Evolutionary conservation across 2,329 filamentous ascomycete genomes (phyloP).

Genomic region (Dryadomyces sulphureus): DNA sequence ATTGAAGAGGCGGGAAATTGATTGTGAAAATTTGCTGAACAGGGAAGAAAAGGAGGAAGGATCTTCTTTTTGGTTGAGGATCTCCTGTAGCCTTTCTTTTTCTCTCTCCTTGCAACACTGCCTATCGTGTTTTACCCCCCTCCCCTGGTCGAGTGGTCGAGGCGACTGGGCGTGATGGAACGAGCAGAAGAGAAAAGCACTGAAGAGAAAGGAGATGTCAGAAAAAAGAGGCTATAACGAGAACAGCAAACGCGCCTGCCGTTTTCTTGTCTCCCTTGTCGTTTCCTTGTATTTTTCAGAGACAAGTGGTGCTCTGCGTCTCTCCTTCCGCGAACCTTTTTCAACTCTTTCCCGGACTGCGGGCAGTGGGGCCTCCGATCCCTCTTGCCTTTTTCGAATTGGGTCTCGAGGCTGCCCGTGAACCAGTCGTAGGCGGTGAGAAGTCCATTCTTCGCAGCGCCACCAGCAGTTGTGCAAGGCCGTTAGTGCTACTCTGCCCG

Average conservation of each 20-base stretch:
- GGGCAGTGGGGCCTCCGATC: not conserved
- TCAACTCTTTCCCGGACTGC: not conserved
- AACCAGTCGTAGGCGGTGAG: conserved; percentile 5
- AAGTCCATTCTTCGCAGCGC: not conserved
- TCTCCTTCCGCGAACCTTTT: not conserved
- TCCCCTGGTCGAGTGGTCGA: too few species aligned
- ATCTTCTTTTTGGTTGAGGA: not conserved
- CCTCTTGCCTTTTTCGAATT: not conserved
- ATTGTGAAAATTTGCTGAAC: not conserved
- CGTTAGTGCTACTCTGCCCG: not conserved
- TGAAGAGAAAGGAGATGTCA: not conserved
- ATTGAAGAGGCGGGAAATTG: too few species aligned
- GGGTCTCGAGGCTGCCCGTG: not conserved
- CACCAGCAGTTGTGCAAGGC: not conserved
- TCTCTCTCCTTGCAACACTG: not conserved
- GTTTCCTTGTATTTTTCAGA: not conserved
- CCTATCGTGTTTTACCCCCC: not conserved
- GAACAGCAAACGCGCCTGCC: not conserved
- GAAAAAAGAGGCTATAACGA: not conserved
- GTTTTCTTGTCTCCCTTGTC: not conserved
- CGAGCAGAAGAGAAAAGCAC: not conserved
- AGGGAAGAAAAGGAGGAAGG: not conserved
- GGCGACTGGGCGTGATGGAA: too few species aligned
- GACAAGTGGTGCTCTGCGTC: not conserved
- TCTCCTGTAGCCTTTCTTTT: not conserved